Conservation (phyloP, 2,329 filamentous ascomycete genomes). For the Chaetomiaceae sp. region DNA sequence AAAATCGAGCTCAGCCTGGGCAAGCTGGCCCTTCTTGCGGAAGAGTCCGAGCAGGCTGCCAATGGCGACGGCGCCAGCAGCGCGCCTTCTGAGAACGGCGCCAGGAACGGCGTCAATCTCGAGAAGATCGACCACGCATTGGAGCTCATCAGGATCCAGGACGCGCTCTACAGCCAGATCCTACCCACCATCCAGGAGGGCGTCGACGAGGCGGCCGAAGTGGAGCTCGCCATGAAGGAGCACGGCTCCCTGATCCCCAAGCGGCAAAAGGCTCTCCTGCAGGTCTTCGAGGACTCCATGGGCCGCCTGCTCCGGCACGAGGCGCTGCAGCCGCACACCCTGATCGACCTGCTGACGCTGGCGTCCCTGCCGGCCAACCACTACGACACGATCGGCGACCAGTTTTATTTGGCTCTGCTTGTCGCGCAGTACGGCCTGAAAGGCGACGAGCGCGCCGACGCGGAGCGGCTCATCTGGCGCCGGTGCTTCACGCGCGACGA, state of each 20-base stretch:
- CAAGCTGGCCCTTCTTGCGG: slow-evolving; percentile 73
- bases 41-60: slow-evolving; percentile 35
- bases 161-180: slow-evolving; percentile 68
- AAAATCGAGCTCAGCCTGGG: slow-evolving; percentile 87
- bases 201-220: slow-evolving; percentile 73
- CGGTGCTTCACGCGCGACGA: slow-evolving; percentile 79
- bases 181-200: slow-evolving; percentile 63
- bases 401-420: slow-evolving; percentile 72
- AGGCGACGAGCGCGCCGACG: slow-evolving; percentile 54
- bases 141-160: slow-evolving; percentile 72
- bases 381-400: slow-evolving; percentile 53
- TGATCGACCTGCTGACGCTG: slow-evolving; percentile 76
- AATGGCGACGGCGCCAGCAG: slow-evolving; percentile 24
- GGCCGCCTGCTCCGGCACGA: slow-evolving; percentile 66
- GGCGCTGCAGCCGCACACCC: slow-evolving; percentile 59
- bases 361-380: slow-evolving; percentile 49
- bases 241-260: slow-evolving; percentile 54
- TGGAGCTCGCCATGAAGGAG: slow-evolving; percentile 69
- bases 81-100: slow-evolving; percentile 25
- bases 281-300: slow-evolving; percentile 68
- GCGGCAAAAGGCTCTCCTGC: slow-evolving; percentile 61
- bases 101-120: slow-evolving; percentile 37
- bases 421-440: slow-evolving; percentile 52
- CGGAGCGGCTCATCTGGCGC: slow-evolving; percentile 72
- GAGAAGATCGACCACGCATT: slow-evolving; percentile 59